Base-by-base conservation (phyloP, 139 green algal species). In the Picochlorum sp. region DNA sequence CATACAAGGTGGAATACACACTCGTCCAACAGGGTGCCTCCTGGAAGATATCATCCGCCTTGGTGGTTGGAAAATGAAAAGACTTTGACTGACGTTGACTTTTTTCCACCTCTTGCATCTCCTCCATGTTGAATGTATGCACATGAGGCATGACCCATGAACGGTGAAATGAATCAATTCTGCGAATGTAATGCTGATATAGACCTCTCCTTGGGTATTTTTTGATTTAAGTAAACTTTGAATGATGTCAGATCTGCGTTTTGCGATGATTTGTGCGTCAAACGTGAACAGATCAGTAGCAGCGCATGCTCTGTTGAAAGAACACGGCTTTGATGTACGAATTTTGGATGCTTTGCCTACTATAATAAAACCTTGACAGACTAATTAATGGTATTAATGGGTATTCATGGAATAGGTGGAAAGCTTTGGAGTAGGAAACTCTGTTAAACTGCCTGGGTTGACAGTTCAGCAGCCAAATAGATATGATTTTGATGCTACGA, bases 1-100 rank as follows among this genome's bases (percentile, higher is more conserved):
- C 23, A 26, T 77, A 77, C 57, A 52, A 70, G 21, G 64, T 70
- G 10, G 64, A 70, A 24, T 70, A 70, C 10, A 70, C 23, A 38
- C 15, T 70, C 2, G 64, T 70, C 0, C 3, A 47, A 16, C 16
- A 28, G 16, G 52, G 31, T 24, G n/a, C 13, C 28, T 15, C 16
- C 13, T 70, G 64, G 64, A 70, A 52, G 49, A 64, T 70, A 24
- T 30, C 64, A 20, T 30, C 14, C 3, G 64, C 64, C 6, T 31
- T 70, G 24, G 64, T 70, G 10, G 11, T 65, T 24, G 64, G 64
- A 34, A 70, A 47, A 52, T 70, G 37, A 55, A 26, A 59, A 9
- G 34, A 41, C 34, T 41, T 41, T 41, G 34, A 41, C 34, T 41
- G 34, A 41, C 34, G 34, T 10, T 41, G 34, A 41, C 34, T 41